Base-by-base conservation (phyloP, 129 eudicot species). In the Lactuca saligna region DNA sequence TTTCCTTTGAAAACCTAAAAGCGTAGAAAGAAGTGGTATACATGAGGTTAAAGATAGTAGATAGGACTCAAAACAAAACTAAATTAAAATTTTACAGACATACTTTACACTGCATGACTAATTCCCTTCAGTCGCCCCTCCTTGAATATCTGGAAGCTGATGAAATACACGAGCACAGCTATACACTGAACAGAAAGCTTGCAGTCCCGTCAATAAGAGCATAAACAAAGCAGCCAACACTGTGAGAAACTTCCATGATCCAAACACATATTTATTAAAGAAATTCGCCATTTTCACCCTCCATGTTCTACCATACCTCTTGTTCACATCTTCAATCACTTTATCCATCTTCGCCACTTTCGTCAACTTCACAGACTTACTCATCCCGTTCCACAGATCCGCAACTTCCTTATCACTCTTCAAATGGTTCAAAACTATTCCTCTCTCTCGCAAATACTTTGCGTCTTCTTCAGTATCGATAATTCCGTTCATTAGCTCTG, bases 331-430 rank as follows among this genome's bases (percentile, higher is more conserved):
- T 59, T 65, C 87, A 44, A 88, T 82, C 75, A 82, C 84, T 63
- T 82, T 69, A 44, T 88, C 95, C 67, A 88, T 53, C 37, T 56
- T 44, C 17, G 74, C 77, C 39, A 82, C 91, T 59, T 78, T 88
- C 13, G 95, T 82, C 63, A 82, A 39, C 55, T 88, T 82, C 54
- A 84, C 71, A 0, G 82, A 84, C 71, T 73, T 85, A 20, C 78
- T 82, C 96, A 88, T 88, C 62, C 91, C 96, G 49, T 88, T 88
- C 86, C 91, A 88, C 31, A 88, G 15, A 3, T 85, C 77, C 1
- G 86, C 91, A 60, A 85, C 91, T 57, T 88, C 91, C 57, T 81
- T 59, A 60, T 88, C 96, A 25, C 79, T 82, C 81, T 85, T 88
- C 84, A 84, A 57, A 50, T 67, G 82, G 44, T 75, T 84, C 48